These are phyloP conservation scores for Backusella circina DNA, from an alignment of 192 early-diverging fungal species.

Conservation along the genomic window DNA sequence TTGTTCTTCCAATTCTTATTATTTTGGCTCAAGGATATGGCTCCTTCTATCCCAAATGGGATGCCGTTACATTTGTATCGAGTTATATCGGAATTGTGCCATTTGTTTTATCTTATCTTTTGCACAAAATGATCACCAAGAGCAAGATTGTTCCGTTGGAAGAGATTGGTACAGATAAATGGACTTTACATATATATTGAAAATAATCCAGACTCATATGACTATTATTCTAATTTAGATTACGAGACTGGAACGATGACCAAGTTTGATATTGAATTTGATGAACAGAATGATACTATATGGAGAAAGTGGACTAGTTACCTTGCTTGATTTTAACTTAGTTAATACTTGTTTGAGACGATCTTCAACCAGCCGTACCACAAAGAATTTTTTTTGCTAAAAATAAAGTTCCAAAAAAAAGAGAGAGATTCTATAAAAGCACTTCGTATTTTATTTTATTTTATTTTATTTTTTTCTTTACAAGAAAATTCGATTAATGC, in stretches of 20 bases:
- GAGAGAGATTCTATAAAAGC: too few relatives aligned
- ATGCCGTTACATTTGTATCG: conserved; percentile 45
- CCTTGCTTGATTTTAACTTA: neutral
- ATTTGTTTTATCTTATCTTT: conserved; percentile 52
- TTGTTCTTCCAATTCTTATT: conserved; percentile 52
- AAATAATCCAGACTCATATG: neutral
- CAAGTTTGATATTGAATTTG: neutral
- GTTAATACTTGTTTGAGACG: too few relatives aligned
- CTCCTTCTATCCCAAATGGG: conserved; percentile 50
- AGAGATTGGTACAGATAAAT: conserved; percentile 60
- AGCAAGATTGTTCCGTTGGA: conserved; percentile 48
- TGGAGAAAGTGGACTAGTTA: neutral
- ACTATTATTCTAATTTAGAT: neutral
- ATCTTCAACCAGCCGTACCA: too few relatives aligned
- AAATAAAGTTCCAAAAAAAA: too few relatives aligned
- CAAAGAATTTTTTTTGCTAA: too few relatives aligned
- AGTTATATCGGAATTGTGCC: conserved; percentile 59
- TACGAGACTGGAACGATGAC: conserved; percentile 8
- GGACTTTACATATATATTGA: neutral
- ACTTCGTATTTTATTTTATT: neutral
- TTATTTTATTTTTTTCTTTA: neutral
- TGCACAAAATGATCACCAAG: conserved; percentile 51
- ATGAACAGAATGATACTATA: neutral
- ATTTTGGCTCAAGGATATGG: conserved; percentile 58
- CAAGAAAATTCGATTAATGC: neutral